These are phyloP conservation scores for Tolypocladium ophioglossoides DNA, from an alignment of 2,329 filamentous ascomycete species.

Conservation along the genomic window DNA sequence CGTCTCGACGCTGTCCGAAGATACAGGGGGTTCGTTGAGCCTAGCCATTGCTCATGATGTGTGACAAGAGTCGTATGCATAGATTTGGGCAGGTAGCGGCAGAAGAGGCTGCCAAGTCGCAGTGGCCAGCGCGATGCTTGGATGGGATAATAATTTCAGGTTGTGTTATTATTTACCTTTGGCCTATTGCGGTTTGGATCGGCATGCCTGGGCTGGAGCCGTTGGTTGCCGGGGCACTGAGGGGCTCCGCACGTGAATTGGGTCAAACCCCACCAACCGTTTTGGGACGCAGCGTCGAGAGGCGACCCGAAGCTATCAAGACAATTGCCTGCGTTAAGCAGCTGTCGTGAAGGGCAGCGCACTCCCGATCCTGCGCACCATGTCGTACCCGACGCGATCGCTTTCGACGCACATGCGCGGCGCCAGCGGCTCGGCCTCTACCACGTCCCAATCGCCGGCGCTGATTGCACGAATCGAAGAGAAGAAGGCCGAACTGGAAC, in stretches of 20 bases:
- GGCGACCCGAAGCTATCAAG: neutral
- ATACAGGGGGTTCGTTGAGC: slow-evolving; percentile 63
- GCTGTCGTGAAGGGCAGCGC: neutral
- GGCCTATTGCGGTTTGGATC: slow-evolving; percentile 16
- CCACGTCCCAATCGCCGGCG: slow-evolving; percentile 54
- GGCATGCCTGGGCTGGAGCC: slow-evolving; percentile 1
- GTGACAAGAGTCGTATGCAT: slow-evolving; percentile 5
- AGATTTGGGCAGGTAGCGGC: neutral
- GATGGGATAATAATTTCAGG: slow-evolving; percentile 7
- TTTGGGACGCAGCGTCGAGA: neutral
- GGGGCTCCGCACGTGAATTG: slow-evolving; percentile 10
- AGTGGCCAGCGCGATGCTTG: neutral
- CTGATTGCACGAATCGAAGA: slow-evolving; percentile 70
- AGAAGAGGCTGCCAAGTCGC: neutral
- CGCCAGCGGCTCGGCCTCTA: slow-evolving; percentile 37
- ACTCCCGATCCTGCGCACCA: slow-evolving; percentile 15
- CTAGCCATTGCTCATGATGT: slow-evolving; percentile 56
- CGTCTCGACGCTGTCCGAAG: slow-evolving; percentile 60
- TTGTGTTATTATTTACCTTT: slow-evolving; percentile 24
- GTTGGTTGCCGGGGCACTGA: slow-evolving; percentile 19
- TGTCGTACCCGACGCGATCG: slow-evolving; percentile 47
- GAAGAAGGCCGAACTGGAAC: slow-evolving; percentile 76
- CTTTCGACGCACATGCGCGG: slow-evolving; percentile 59
- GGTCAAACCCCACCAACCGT: slow-evolving; percentile 15
- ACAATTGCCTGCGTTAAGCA: neutral